Evolutionary conservation across 1,139 yeast genomes (phyloP), one percentile per base, ranked within the genome.

Genomic region (Sugiyamaella novakii): DNA sequence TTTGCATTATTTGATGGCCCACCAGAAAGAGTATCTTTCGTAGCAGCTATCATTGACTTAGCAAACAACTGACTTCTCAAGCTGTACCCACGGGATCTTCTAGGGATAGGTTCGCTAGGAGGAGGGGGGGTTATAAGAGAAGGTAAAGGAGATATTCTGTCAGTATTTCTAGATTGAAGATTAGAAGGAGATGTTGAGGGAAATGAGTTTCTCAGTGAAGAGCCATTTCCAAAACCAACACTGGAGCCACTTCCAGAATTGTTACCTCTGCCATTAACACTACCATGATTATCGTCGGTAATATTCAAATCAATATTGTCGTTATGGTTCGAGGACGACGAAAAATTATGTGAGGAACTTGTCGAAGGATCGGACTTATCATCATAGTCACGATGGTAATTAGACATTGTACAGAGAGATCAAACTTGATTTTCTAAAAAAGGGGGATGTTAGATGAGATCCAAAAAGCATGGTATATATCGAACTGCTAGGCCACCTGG

Each of bases 11-110:
- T n/a, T n/a, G n/a, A n/a, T n/a, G n/a, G n/a, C n/a, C n/a, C 41
- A 24, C 31, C 31, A 22, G 43, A 39, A 22, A 39, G 37, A 10
- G 55, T 60, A 39, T 60, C 59, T 49, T 61, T 61, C 2, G 44
- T 42, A 19, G 46, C 43, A 19, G 34, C 28, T 6, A 39, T 39
- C 24, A 67, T 63, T 52, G 67, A 67, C 57, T 78, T 82, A 64
- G 78, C 82, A 68, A 86, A 80, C 54, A 86, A 73, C 67, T 85
- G 94, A 0, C 89, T 77, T 57, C 95, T 74, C 48, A 87, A 69
- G 2, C 92, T 84, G 53, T 83, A 80, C 0, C 94, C 91, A 62
- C 95, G 45, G 11, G 46, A 27, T 38, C 51, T 37, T 31, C 47
- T 27, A 19, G 51, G 47, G 14, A 39, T 25, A 2, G 28, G 18